Percentiles rank a stretch among this genome's conserved stretches.
Evolutionary conservation across 129 eudicot genomes (phyloP).

Genomic region (Flaveria sonorensis): DNA sequence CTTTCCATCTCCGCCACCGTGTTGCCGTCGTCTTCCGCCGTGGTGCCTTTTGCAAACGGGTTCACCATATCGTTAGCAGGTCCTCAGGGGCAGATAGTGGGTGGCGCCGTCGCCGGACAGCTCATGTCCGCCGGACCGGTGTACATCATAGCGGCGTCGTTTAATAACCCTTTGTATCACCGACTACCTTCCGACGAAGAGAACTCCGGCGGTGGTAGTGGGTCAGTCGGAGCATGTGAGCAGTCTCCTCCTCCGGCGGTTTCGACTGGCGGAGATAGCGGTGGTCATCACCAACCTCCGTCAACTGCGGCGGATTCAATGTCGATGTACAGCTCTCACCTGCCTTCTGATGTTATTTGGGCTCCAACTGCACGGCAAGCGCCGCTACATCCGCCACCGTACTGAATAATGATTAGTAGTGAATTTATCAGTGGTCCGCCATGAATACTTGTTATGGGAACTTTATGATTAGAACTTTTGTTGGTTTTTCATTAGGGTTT

Average conservation of each 20-base stretch:
- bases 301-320: constrained; percentile 34
- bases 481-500: constrained; percentile 13
- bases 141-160: constrained; percentile 59
- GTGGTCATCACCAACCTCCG: constrained; percentile 21
- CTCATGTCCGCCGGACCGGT: constrained; percentile 64
- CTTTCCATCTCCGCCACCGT: constrained; percentile 62
- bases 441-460: neutral
- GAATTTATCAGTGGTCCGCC: neutral
- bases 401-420: constrained; percentile 20
- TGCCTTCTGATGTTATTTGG: constrained; percentile 67
- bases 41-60: constrained; percentile 39
- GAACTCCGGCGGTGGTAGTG: constrained; percentile 35
- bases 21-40: constrained; percentile 30
- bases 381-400: constrained; percentile 49
- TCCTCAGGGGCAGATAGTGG: constrained; percentile 78
- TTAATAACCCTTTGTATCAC: constrained; percentile 55
- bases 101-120: constrained; percentile 64
- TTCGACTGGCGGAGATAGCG: constrained; percentile 41
- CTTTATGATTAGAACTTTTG: neutral
- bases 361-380: constrained; percentile 73
- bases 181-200: constrained; percentile 50
- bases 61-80: constrained; percentile 64
- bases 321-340: constrained; percentile 51
- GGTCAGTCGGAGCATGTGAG: constrained; percentile 20
- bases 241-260: constrained; percentile 38